Evolutionary conservation across 257 asterid species (phyloP), one percentile per base, ranked within the genome.

Genomic region (Paulownia fortunei): DNA sequence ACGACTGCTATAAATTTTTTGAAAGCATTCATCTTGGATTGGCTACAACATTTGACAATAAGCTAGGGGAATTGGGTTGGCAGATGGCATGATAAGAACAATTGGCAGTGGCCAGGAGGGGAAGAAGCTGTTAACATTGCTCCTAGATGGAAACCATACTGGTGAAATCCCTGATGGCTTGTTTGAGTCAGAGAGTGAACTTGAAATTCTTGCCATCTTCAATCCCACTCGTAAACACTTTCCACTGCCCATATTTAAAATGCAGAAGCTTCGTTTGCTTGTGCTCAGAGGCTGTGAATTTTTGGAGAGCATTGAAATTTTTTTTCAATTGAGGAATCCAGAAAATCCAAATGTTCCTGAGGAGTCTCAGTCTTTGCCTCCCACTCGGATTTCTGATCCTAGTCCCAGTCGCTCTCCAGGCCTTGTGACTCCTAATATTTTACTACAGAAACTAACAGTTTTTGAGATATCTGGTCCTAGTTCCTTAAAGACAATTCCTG

Each of bases 401-500:
- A 27, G 10, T 12, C 49, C 34, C 2, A 5, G 7, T 9, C 13
- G 0, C 4, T 12, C 16, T 27, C 36, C 34, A 15, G 0, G 5
- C 46, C 36, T 19, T 0, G 4, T 19, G 1, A 2, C 39, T 21
- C 24, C 42, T 6, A 32, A 39, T 42, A 49, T 12, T n/a, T 1
- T 16, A 1, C 56, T 37, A 1, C 2, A 55, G 21, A 13, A 34
- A 6, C 69, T 87, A 13, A 49, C 62, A 30, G 82, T 83, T 85
- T 79, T 87, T 55, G 91, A 87, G 76, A 81, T 87, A 54, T 87
- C 91, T 1, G 89, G 89, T 42, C 75, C 85, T 12, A 63, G 65
- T 30, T 18, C 42, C 54, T 15, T 84, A 26, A 6, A 67, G 3
- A 2, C 0, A 11, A 70, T 86, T 27, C 88, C 90, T 2, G 69